A percentile compares a stretch with the other conserved stretches of the same genome.
phyloP scores from a whole-genome alignment of 345 rosid species.

The Eucalyptus tenuipes region DNA sequence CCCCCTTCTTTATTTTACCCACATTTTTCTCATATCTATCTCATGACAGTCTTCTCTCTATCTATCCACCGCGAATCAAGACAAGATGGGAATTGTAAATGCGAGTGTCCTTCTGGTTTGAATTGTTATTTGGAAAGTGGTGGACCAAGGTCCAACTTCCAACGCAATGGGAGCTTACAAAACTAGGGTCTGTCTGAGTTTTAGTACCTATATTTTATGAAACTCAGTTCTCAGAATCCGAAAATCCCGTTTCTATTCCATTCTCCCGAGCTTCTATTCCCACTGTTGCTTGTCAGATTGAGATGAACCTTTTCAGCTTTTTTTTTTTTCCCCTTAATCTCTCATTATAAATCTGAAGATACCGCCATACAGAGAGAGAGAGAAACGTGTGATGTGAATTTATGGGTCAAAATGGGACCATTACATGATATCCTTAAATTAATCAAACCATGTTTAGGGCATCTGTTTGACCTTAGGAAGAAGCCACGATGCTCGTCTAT shows the following conservation, averaged over 20 bases:
- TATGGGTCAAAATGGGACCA: neutral
- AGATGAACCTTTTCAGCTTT: neutral
- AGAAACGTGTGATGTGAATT: neutral
- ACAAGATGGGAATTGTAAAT: neutral
- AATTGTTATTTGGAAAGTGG: neutral
- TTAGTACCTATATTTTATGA: neutral
- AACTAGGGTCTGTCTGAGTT: neutral
- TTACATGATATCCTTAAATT: neutral
- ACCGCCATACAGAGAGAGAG: neutral
- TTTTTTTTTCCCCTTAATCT: neutral
- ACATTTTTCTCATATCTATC: slow-evolving; percentile 1
- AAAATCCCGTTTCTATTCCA: slow-evolving; percentile 83
- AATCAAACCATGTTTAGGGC: neutral
- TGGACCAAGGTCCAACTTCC: neutral
- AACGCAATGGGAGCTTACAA: neutral
- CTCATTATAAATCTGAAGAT: neutral
- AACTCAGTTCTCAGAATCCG: slow-evolving; percentile 29
- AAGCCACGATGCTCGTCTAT: neutral
- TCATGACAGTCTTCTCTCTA: neutral
- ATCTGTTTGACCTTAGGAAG: neutral
- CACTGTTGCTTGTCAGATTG: slow-evolving; percentile 31
- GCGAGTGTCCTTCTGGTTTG: neutral
- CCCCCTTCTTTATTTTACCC: neutral
- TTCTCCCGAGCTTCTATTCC: slow-evolving; percentile 92
- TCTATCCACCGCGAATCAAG: slow-evolving; percentile 10